phyloP scores from a whole-genome alignment of 192 early-diverging fungal genomes.

The Phlyctochytrium arcticum region DNA sequence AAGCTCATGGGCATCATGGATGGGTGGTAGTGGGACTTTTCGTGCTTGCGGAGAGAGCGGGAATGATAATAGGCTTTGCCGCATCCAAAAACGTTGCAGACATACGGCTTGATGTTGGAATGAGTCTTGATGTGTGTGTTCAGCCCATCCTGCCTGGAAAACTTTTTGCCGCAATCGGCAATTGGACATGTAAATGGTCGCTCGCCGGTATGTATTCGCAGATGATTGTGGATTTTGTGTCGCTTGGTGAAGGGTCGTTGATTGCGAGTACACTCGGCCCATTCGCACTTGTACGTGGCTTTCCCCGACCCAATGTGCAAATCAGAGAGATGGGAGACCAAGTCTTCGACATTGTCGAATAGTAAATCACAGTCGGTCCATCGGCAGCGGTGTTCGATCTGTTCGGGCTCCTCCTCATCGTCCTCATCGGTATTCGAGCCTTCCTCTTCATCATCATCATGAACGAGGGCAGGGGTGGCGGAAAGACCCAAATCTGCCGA shows the following conservation, averaged over 20 bases:
- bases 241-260: conserved; percentile 33
- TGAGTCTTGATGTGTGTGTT: conserved; percentile 46
- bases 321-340: conserved; percentile 22
- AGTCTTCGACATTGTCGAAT: conserved; percentile 1
- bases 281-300: conserved; percentile 32
- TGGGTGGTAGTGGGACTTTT: conserved; percentile 21
- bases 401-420: background rate
- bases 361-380: conserved; percentile 14
- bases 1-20: background rate
- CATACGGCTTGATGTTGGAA: conserved; percentile 39
- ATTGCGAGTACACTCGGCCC: conserved; percentile 27
- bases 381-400: background rate
- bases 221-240: conserved; percentile 46
- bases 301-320: conserved; percentile 34
- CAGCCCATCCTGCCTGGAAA: conserved; percentile 41
- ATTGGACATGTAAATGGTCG: conserved; percentile 34
- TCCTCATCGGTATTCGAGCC: conserved; percentile 10
- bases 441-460: conserved; percentile 23
- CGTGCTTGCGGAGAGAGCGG: conserved; percentile 41
- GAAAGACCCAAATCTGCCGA: background rate
- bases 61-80: conserved; percentile 45
- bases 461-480: background rate
- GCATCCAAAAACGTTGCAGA: conserved; percentile 31
- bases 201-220: conserved; percentile 43
- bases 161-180: conserved; percentile 37